These are phyloP conservation scores for Russula foetens DNA, from an alignment of 768 basidiomycete genomes.

Conservation along the genomic window DNA sequence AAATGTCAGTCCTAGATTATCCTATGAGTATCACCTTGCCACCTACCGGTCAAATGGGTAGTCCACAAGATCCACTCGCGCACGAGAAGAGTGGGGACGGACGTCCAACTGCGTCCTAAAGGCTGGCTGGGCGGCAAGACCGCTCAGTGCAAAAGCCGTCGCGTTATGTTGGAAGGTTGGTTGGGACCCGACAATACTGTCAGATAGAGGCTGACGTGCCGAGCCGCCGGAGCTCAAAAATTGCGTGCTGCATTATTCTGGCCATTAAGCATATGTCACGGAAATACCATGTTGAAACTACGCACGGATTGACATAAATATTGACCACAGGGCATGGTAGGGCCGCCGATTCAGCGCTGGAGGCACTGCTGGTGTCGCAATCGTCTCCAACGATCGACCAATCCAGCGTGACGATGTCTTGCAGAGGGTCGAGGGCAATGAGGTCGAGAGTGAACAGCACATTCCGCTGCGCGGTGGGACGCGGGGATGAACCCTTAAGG, in stretches of 20 bases:
- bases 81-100: not conserved
- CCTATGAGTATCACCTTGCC: not conserved
- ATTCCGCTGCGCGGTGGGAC: not conserved
- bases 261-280: not conserved
- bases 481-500: not conserved
- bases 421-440: not conserved
- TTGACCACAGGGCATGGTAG: not conserved
- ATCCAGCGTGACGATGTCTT: not conserved
- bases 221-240: not conserved
- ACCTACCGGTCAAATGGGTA: conserved; percentile 12
- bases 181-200: not conserved
- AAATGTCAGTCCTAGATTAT: no score
- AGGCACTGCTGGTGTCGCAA: not conserved
- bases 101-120: conserved; percentile 1
- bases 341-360: not conserved
- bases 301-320: conserved; percentile 10
- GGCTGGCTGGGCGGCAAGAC: not conserved
- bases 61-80: not conserved
- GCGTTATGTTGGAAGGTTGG: conserved; percentile 4
- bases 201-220: not conserved
- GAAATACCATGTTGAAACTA: not conserved
- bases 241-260: not conserved
- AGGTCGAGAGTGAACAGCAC: conserved; percentile 1
- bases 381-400: conserved; percentile 6
- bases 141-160: not conserved